phyloP scores from a whole-genome alignment of 352 stramenopile species.

The Phytophthora rubi region DNA sequence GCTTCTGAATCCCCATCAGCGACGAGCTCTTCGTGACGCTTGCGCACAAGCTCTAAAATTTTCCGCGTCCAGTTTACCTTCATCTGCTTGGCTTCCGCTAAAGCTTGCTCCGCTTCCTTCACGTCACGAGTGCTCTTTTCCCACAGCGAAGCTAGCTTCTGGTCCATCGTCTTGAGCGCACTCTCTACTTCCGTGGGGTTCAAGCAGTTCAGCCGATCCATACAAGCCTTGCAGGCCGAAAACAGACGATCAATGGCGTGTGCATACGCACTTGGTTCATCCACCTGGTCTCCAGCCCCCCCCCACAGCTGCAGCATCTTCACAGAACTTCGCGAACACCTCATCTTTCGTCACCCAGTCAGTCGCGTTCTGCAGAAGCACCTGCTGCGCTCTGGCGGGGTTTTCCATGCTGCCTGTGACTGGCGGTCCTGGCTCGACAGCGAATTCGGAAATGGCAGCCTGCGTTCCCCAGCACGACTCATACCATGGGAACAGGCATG shows the following conservation, averaged over 20 bases:
- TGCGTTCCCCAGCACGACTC: no score
- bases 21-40: conserved; percentile 41
- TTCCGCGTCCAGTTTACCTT: conserved; percentile 39
- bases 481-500: no score
- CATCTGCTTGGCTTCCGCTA: conserved; percentile 34
- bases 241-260: conserved; percentile 56
- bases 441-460: no score
- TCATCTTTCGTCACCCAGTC: conserved; percentile 33
- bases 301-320: conserved; percentile 30
- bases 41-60: conserved; percentile 42
- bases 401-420: no score
- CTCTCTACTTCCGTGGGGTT: conserved; percentile 22
- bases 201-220: conserved; percentile 50
- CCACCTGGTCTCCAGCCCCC: conserved; percentile 23
- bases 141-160: conserved; percentile 25
- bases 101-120: conserved; percentile 25
- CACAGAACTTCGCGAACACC: conserved; percentile 20
- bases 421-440: no score
- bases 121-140: conserved; percentile 33
- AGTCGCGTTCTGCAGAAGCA: conserved; percentile 3
- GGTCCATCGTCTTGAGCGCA: conserved; percentile 34
- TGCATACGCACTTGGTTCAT: conserved; percentile 29
- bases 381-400: no score
- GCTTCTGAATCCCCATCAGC: conserved; percentile 35
- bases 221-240: conserved; percentile 42